Percentiles rank a stretch among this genome's conserved stretches.
These are phyloP conservation scores for Spathaspora hagerdaliae DNA, from an alignment of 805 yeast species.

Conservation along the genomic window DNA sequence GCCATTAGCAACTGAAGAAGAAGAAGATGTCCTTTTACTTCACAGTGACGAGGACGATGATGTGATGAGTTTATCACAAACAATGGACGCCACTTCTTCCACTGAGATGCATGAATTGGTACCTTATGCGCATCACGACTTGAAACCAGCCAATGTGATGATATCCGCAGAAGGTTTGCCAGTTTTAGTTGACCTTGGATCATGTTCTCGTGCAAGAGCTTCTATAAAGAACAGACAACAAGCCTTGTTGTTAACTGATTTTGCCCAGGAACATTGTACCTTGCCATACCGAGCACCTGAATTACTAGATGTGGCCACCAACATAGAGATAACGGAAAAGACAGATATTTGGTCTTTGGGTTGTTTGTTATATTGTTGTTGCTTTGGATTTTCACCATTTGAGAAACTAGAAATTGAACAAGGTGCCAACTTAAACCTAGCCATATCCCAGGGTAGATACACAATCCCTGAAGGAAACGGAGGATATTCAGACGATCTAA, in stretches of 20 bases:
- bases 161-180: slow-evolving; percentile 69
- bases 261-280: slow-evolving; percentile 81
- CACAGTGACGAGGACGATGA: slow-evolving; percentile 25
- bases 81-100: slow-evolving; percentile 4
- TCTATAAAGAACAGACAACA: slow-evolving; percentile 56
- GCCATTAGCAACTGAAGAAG: slow-evolving; percentile 16
- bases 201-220: slow-evolving; percentile 62
- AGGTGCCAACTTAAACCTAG: slow-evolving; percentile 79
- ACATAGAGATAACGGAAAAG: slow-evolving; percentile 61
- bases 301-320: slow-evolving; percentile 69
- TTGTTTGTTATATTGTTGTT: slow-evolving; percentile 70
- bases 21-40: slow-evolving; percentile 20
- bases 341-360: slow-evolving; percentile 94
- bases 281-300: slow-evolving; percentile 91
- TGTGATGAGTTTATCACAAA: slow-evolving; percentile 18
- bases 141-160: slow-evolving; percentile 89
- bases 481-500: slow-evolving; percentile 52
- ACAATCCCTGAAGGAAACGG: slow-evolving; percentile 48
- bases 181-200: slow-evolving; percentile 80
- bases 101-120: slow-evolving; percentile 13
- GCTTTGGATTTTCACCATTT: slow-evolving; percentile 83
- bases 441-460: slow-evolving; percentile 66
- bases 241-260: slow-evolving; percentile 74
- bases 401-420: slow-evolving; percentile 75
- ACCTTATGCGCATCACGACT: slow-evolving; percentile 81